These are phyloP conservation scores for Gnomoniopsis sp. DNA, from an alignment of 2,329 filamentous ascomycete species.

Conservation along the genomic window DNA sequence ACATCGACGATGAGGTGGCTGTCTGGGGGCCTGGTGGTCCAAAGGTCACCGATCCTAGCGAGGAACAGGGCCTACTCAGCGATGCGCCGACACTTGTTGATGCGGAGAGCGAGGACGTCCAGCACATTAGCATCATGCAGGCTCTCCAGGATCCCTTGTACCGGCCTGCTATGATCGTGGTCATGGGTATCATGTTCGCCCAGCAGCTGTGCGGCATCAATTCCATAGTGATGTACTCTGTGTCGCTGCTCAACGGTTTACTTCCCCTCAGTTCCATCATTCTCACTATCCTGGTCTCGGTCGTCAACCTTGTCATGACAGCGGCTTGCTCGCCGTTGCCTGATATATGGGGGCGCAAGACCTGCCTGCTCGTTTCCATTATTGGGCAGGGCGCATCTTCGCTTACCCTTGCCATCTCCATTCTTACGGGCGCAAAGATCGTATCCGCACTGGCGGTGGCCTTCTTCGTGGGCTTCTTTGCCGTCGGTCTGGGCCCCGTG, in stretches of 20 bases:
- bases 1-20: conserved; percentile 71
- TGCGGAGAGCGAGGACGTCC: conserved; percentile 20
- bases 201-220: conserved; percentile 96
- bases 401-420: conserved; percentile 74
- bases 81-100: conserved; percentile 19
- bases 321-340: conserved; percentile 77
- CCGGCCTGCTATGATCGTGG: conserved; percentile 73
- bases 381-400: conserved; percentile 79
- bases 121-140: conserved; percentile 57
- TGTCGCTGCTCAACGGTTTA: conserved; percentile 78
- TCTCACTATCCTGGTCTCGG: conserved; percentile 82
- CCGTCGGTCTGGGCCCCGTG: conserved; percentile 85
- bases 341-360: conserved; percentile 84
- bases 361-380: conserved; percentile 78
- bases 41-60: conserved; percentile 66
- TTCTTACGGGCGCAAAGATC: conserved; percentile 67
- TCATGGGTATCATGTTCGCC: conserved; percentile 85
- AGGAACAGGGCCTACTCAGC: conserved; percentile 70
- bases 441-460: conserved; percentile 80
- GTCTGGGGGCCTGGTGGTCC: conserved; percentile 48
- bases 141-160: conserved; percentile 67
- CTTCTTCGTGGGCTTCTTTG: conserved; percentile 85
- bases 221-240: conserved; percentile 97
- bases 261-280: conserved; percentile 78
- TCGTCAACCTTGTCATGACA: conserved; percentile 82